phyloP scores from a whole-genome alignment of 202 grass and related monocot species.

The Panicum hallii region DNA sequence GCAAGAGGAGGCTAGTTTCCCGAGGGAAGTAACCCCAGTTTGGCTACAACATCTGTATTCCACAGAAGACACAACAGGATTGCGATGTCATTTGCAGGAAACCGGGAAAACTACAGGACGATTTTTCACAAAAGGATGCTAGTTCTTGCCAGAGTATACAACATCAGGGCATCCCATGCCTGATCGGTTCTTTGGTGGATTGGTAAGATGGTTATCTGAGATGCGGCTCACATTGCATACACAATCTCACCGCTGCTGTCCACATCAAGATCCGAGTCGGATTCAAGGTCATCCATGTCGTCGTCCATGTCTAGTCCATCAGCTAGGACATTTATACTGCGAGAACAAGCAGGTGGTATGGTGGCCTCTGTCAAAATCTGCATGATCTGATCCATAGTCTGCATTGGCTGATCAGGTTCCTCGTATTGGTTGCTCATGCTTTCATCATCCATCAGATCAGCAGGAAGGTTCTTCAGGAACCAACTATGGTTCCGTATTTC shows the following conservation, averaged over 20 bases:
- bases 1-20: constrained; percentile 1
- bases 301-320: constrained; percentile 71
- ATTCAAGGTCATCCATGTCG: constrained; percentile 76
- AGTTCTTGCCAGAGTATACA: constrained; percentile 39
- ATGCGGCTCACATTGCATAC: constrained; percentile 66
- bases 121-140: constrained; percentile 46
- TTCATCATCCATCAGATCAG: constrained; percentile 70
- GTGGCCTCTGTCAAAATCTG: constrained; percentile 78
- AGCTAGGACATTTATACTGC: constrained; percentile 57
- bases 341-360: constrained; percentile 68
- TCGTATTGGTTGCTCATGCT: constrained; percentile 71
- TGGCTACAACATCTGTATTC: constrained; percentile 39
- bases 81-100: constrained; percentile 8
- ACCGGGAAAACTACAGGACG: constrained; percentile 39
- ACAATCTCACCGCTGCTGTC: constrained; percentile 83
- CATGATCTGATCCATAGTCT: constrained; percentile 86
- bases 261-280: constrained; percentile 67
- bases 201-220: not conserved
- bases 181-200: constrained; percentile 1
- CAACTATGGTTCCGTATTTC: constrained; percentile 69
- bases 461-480: constrained; percentile 86
- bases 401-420: constrained; percentile 83
- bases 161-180: constrained; percentile 43
- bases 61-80: not conserved
- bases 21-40: constrained; percentile 24